phyloP scores from a whole-genome alignment of 441 rosid species.

The Adansonia madagascariensis region DNA sequence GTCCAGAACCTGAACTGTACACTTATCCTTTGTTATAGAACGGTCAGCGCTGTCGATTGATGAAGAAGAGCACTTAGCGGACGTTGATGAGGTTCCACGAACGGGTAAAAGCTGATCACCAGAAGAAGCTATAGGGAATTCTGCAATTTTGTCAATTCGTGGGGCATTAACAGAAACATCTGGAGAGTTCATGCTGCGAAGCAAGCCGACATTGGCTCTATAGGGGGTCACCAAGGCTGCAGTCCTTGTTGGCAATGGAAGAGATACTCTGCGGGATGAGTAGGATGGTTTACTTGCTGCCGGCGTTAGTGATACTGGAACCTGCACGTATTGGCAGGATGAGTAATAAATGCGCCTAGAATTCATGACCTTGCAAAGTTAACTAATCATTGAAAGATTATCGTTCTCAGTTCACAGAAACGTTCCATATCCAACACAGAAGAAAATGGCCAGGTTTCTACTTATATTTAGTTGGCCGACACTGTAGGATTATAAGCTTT shows the following conservation, averaged over 20 bases:
- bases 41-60: constrained; percentile 32
- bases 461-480: background rate
- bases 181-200: constrained; percentile 44
- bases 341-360: constrained; percentile 2
- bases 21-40: constrained; percentile 68
- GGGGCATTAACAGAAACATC: constrained; percentile 69
- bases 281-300: constrained; percentile 36
- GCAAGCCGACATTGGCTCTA: constrained; percentile 34
- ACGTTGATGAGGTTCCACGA: constrained; percentile 41
- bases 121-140: constrained; percentile 47
- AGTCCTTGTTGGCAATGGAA: constrained; percentile 51
- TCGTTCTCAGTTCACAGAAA: constrained; percentile 2
- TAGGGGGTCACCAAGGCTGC: constrained; percentile 36
- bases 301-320: constrained; percentile 36
- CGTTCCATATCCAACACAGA: background rate
- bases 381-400: background rate
- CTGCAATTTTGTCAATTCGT: constrained; percentile 65
- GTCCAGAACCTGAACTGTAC: constrained; percentile 44
- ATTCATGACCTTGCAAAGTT: background rate
- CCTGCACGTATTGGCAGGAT: constrained; percentile 34
- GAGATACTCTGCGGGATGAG: constrained; percentile 61
- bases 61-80: constrained; percentile 42
- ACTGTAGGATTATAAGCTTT: background rate
- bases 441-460: background rate
- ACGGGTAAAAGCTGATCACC: constrained; percentile 44